These are phyloP conservation scores for Hansfordia pulvinata DNA, from an alignment of 2,329 filamentous ascomycete genomes.

Conservation along the genomic window DNA sequence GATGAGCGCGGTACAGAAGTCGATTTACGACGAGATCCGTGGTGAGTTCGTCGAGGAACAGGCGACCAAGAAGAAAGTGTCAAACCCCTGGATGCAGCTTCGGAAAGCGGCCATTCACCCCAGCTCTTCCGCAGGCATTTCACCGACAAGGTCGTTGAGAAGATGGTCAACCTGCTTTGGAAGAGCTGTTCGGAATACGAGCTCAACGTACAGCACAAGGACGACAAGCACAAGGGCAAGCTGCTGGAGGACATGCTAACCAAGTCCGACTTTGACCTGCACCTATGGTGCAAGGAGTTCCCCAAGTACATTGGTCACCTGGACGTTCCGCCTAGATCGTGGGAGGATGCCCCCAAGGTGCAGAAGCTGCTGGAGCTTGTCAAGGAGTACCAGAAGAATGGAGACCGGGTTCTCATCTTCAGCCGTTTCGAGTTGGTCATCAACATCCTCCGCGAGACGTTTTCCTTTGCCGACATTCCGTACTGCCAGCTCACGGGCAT, in stretches of 20 bases:
- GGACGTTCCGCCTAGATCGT: slow-evolving; percentile 37
- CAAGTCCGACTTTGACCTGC: slow-evolving; percentile 52
- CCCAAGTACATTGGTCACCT: slow-evolving; percentile 33
- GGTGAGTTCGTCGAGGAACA: slow-evolving; percentile 50
- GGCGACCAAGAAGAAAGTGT: slow-evolving; percentile 42
- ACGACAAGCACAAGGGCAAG: slow-evolving; percentile 35
- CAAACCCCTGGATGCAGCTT: slow-evolving; percentile 74
- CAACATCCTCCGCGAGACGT: slow-evolving; percentile 74
- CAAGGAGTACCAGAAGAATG: slow-evolving; percentile 57
- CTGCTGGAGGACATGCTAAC: slow-evolving; percentile 40
- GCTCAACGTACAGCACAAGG: slow-evolving; percentile 22
- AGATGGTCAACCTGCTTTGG: slow-evolving; percentile 68
- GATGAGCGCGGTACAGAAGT: slow-evolving; percentile 57
- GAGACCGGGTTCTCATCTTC: slow-evolving; percentile 82
- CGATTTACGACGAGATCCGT: slow-evolving; percentile 56
- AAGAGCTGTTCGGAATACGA: slow-evolving; percentile 47
- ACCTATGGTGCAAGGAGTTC: slow-evolving; percentile 51
- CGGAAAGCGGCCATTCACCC: slow-evolving; percentile 84
- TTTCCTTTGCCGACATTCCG: slow-evolving; percentile 57
- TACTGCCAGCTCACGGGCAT: slow-evolving; percentile 81
- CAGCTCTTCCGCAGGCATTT: slow-evolving; percentile 77
- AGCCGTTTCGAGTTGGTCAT: slow-evolving; percentile 87
- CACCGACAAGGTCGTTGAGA: slow-evolving; percentile 56
- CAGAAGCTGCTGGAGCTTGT: slow-evolving; percentile 65
- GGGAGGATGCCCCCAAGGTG: slow-evolving; percentile 69